Base-by-base conservation (phyloP, 1,139 yeast genomes). In the Scheffersomyces quercinus region DNA sequence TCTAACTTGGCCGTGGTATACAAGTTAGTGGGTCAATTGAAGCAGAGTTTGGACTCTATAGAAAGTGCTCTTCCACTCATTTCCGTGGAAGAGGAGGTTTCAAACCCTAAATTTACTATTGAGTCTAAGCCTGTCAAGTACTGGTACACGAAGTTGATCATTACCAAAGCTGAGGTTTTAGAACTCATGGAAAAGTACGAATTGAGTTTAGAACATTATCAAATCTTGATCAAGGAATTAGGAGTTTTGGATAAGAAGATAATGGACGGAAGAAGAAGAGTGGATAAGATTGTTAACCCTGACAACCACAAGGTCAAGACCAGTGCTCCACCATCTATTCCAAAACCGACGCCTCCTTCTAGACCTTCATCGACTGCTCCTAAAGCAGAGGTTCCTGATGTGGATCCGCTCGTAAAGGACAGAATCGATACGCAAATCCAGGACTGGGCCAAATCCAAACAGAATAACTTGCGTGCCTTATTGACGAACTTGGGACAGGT, bases 181-280 rank as follows among this genome's bases (percentile, higher is more conserved):
- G 99, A 95, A 62, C 81, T 82, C 64, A 60, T 83, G 49, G 99
- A 95, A 56, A 77, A 76, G 50, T 88, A 77, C 61, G 63, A 71
- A 41, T 82, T 78, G 5, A 85, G 98, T 0, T 70, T 88, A 33
- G 70, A 66, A 0, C 64, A 77, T 7, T 91, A 90, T 72, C 77
- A 75, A 48, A 62, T 69, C 36, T 70, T 91, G 42, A 75, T 93
- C 30, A 77, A 80, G 45, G 79, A 81, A 44, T 55, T 63, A 37
- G 96, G 96, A 0, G 79, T 78, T 28, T 78, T 83, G 3, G 81
- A 82, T 33, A 81, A 83, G 48, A 72, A 78, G 38, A 72, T 83
- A 0, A 70, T 91, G 75, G 97, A 88, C 44, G 96, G 95, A 4
- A 88, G 82, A 58, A 76, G 95, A 56, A 75, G 99, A 47, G 88